Evolutionary conservation across 306 rosid genomes (phyloP).

Genomic region (Lithocarpus polystachyus): DNA sequence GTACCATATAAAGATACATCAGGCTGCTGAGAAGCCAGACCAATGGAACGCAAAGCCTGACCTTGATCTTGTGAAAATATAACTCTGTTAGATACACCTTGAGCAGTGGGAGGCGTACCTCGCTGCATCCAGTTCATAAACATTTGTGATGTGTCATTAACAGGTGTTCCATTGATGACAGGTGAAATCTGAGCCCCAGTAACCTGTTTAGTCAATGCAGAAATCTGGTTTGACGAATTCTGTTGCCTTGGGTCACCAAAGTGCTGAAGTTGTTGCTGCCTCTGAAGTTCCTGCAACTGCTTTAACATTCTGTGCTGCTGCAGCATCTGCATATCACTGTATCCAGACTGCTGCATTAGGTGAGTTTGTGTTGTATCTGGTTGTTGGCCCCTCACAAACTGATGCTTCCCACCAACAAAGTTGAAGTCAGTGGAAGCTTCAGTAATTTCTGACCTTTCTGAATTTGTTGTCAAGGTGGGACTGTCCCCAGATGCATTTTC

Average conservation of each 20-base stretch:
- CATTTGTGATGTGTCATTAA: slow-evolving; percentile 45
- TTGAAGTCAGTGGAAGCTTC: slow-evolving; percentile 51
- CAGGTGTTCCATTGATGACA: slow-evolving; percentile 43
- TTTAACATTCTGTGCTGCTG: slow-evolving; percentile 50
- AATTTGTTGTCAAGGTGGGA: slow-evolving; percentile 59
- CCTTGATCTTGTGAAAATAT: slow-evolving; percentile 45
- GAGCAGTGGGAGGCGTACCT: slow-evolving; percentile 34
- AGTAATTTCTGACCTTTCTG: slow-evolving; percentile 56
- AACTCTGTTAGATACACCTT: slow-evolving; percentile 35
- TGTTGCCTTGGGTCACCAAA: slow-evolving; percentile 47
- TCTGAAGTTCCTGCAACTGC: slow-evolving; percentile 54
- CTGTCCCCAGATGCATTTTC: slow-evolving; percentile 56
- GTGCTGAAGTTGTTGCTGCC: slow-evolving; percentile 54
- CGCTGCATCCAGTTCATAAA: slow-evolving; percentile 46
- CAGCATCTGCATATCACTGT: slow-evolving; percentile 46
- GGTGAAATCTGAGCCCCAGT: slow-evolving; percentile 43
- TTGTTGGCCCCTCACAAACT: slow-evolving; percentile 40
- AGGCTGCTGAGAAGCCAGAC: slow-evolving; percentile 44
- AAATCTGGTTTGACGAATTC: slow-evolving; percentile 40
- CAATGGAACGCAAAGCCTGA: slow-evolving; percentile 30
- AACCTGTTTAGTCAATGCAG: slow-evolving; percentile 41
- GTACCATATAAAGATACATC: slow-evolving; percentile 45
- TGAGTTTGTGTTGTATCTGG: slow-evolving; percentile 27
- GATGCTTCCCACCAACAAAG: slow-evolving; percentile 42
- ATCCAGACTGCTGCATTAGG: slow-evolving; percentile 57